Evolutionary conservation across 2,329 filamentous ascomycete species (phyloP).

Genomic region (Clonostachys rosea): DNA sequence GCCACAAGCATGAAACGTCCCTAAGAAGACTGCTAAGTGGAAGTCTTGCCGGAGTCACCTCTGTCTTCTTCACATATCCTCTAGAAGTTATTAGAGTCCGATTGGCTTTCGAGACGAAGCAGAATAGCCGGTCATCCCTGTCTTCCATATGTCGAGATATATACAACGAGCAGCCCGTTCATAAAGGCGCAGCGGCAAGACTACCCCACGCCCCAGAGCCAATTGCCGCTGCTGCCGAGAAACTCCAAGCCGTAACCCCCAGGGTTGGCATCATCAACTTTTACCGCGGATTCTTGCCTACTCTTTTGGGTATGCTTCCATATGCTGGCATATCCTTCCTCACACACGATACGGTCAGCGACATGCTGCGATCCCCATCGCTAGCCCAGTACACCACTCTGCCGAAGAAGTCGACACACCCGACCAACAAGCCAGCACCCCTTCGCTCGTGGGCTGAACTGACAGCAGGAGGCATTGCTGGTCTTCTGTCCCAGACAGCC

Average conservation of each 20-base stretch:
- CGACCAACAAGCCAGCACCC: slow-evolving; percentile 60
- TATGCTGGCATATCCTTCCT: slow-evolving; percentile 96
- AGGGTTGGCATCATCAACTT: slow-evolving; percentile 78
- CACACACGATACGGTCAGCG: slow-evolving; percentile 86
- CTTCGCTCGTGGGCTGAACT: slow-evolving; percentile 86
- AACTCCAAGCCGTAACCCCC: slow-evolving; percentile 45
- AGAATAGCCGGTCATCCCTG: slow-evolving; percentile 64
- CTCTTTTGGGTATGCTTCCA: slow-evolving; percentile 89
- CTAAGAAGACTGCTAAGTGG: slow-evolving; percentile 71
- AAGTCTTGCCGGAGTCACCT: slow-evolving; percentile 76
- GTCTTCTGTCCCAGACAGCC: slow-evolving; percentile 82
- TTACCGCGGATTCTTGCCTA: slow-evolving; percentile 89
- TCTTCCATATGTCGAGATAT: slow-evolving; percentile 79
- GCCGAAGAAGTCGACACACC: slow-evolving; percentile 49
- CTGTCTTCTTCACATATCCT: slow-evolving; percentile 94
- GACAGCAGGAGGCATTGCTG: slow-evolving; percentile 76
- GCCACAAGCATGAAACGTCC: slow-evolving; percentile 71
- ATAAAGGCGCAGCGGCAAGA: slow-evolving; percentile 20
- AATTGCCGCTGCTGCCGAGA: slow-evolving; percentile 30
- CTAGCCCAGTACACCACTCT: slow-evolving; percentile 73
- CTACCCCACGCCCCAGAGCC: slow-evolving; percentile 16
- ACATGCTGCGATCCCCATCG: slow-evolving; percentile 67
- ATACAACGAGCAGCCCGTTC: slow-evolving; percentile 66
- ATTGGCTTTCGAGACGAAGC: slow-evolving; percentile 88
- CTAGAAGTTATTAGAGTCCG: slow-evolving; percentile 90